Evolutionary conservation across 768 basidiomycete genomes (phyloP), one percentile per base, ranked within the genome.

Genomic region (Calvatia gigantea): DNA sequence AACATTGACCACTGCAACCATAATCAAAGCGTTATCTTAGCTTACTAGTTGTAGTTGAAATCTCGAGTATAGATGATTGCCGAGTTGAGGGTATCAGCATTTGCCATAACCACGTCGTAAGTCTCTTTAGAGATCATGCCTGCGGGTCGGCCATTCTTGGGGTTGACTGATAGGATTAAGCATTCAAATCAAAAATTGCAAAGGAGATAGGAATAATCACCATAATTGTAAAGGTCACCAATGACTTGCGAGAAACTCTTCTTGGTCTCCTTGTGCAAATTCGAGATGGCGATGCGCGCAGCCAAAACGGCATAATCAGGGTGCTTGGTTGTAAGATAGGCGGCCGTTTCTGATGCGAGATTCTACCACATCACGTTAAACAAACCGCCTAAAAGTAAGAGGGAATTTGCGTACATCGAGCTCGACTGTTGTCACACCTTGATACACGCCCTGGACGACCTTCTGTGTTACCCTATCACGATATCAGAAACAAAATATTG

Each of bases 281-380:
- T 99, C 46, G 96, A 98, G 64, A 99, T 94, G 54, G 97, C 97
- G 51, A 99, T 98, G 56, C 97, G 93, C 19, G 97, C 97, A 4
- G 97, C 97, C 60, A 99, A 91, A 58, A 98, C 86, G 23, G 97
- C 97, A 64, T 99, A 99, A 69, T 99, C 97, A 6, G 96, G 94
- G 66, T 95, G 94, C 62, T 92, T 94, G 25, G 96, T 98, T 4
- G 97, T 98, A 58, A 98, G 85, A 69, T 88, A 98, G 0, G 97
- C 97, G 7, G 97, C 94, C 3, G 97, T 99, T 74, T 98, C 95
- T 6, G 95, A 88, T 0, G 95, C 95, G 37, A 98, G 87, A 70
- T 97, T 98, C 94, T 96, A 54, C n/a, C 25, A 8, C 25, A 21
- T 6, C 25, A 25, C 14, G 35, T 57, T 54, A 39, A 50, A 28